Conservation (phyloP, 805 yeast genomes). For the Candida fluviatilis region DNA sequence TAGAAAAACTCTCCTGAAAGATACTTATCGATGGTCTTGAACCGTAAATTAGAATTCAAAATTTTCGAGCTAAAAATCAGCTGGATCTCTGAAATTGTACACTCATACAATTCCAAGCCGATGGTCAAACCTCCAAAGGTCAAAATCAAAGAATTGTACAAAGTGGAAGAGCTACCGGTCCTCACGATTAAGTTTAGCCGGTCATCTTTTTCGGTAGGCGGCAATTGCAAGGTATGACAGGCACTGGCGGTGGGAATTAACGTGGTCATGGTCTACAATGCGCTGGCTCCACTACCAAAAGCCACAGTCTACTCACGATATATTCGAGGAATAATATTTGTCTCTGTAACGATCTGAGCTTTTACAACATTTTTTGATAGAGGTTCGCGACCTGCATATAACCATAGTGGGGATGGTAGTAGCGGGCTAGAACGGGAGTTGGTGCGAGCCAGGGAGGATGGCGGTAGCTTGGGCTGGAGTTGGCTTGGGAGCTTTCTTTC, state of each 20-base stretch:
- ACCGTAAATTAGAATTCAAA: constrained; percentile 19
- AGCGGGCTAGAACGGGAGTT: too few relatives aligned
- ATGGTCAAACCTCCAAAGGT: constrained; percentile 67
- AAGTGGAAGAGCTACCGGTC: constrained; percentile 62
- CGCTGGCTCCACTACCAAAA: constrained; percentile 2
- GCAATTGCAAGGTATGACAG: constrained; percentile 55
- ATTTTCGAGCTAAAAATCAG: constrained; percentile 31
- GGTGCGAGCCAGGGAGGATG: too few relatives aligned
- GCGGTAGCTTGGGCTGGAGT: too few relatives aligned
- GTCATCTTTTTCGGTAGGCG: constrained; percentile 50
- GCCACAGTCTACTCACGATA: constrained; percentile 7
- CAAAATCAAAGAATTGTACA: constrained; percentile 56
- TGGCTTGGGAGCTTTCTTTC: too few relatives aligned
- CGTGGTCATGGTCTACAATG: constrained; percentile 45
- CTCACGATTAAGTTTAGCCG: constrained; percentile 54
- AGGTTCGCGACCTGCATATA: too few relatives aligned
- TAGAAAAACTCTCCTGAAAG: constrained; percentile 63
- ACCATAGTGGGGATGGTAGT: too few relatives aligned
- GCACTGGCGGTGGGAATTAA: constrained; percentile 60
- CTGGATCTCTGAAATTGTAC: constrained; percentile 37
- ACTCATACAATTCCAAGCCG: constrained; percentile 45
- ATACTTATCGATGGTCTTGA: constrained; percentile 29
- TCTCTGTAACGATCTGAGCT: too few relatives aligned
- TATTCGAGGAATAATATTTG: too few relatives aligned
- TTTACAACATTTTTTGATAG: too few relatives aligned